Evolutionary conservation across 1,139 yeast genomes (phyloP), one percentile per base, ranked within the genome.

Genomic region (Candida labiduridarum): DNA sequence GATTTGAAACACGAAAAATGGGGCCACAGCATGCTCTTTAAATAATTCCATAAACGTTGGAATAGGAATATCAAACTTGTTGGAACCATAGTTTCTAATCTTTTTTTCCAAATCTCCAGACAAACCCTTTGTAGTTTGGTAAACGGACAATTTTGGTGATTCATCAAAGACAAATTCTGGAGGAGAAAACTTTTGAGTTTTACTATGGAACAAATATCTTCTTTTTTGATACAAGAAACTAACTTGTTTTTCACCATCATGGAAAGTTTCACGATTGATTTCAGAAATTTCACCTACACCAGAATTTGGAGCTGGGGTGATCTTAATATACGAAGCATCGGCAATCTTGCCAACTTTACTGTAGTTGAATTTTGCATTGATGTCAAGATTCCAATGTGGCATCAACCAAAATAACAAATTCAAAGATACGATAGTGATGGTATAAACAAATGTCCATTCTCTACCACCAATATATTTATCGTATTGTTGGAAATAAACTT

Each of bases 11-110:
- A 94, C 97, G 62, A 94, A 94, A 68, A 95, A 89, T 10, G 99
- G 99, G 11, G 99, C 98, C 44, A 95, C 96, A 6, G 98, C 99
- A 67, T 94, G 99, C 69, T 94, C 99, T 66, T 90, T 87, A 76
- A 94, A 94, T 63, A 94, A 78, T 68, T 94, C 99, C 55, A 80
- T 59, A 63, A 94, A 92, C 1, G 96, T 84, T 45, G 99, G 99
- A 49, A 95, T 82, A 35, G 99, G 99, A 57, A 94, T 94, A 65
- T 94, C 99, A 65, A 94, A 94, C 59, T 80, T 80, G 72, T 94
- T 94, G 57, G 78, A 77, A 47, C 99, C 99, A 63, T 88, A 94
- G 53, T 81, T 73, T 62, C 92, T 81, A 48, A 66, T 69, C 40
- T 76, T 63, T 49, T 78, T 80, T 25, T 80, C 80, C 59, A 88